A percentile compares a stretch with the other conserved stretches of the same genome.
phyloP scores from a whole-genome alignment of 2,329 filamentous ascomycete genomes.

The Saccharata proteae region DNA sequence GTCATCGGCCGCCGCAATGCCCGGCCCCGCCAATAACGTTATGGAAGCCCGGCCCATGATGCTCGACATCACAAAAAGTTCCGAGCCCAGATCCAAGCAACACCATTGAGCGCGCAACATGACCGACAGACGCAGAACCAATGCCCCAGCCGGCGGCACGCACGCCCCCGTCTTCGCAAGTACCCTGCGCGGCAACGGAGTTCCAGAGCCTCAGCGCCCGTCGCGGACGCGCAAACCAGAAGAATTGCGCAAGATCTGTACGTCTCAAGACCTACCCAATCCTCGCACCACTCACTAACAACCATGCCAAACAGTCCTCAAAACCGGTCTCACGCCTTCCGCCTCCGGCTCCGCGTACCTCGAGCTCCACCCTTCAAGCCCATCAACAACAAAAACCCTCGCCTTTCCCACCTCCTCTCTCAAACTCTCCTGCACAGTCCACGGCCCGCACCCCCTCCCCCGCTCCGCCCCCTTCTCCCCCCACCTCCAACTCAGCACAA shows the following conservation, averaged over 20 bases:
- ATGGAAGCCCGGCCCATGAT: too few relatives aligned
- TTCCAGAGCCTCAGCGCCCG: slow-evolving; percentile 34
- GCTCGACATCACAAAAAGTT: slow-evolving; percentile 7
- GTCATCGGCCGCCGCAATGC: not conserved
- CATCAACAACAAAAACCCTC: slow-evolving; percentile 27
- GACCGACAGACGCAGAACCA: slow-evolving; percentile 80
- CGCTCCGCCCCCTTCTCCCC: slow-evolving; percentile 85
- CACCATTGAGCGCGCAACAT: slow-evolving; percentile 40
- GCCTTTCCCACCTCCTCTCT: slow-evolving; percentile 52
- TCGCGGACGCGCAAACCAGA: slow-evolving; percentile 50
- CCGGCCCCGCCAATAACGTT: too few relatives aligned
- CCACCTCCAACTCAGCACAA: slow-evolving; percentile 80
- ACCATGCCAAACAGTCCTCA: slow-evolving; percentile 51
- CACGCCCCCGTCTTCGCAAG: slow-evolving; percentile 57
- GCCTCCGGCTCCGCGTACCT: slow-evolving; percentile 88
- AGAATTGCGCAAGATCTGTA: slow-evolving; percentile 78
- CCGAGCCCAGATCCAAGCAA: slow-evolving; percentile 1
- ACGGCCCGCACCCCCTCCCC: slow-evolving; percentile 82
- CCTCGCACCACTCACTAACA: slow-evolving; percentile 11
- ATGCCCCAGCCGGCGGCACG: slow-evolving; percentile 72
- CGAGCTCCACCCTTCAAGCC: slow-evolving; percentile 42
- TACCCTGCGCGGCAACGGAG: slow-evolving; percentile 35
- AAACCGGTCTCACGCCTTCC: slow-evolving; percentile 84
- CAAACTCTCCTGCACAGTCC: slow-evolving; percentile 86
- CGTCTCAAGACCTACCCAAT: slow-evolving; percentile 11